Percentiles rank a stretch among this genome's conserved stretches.
Evolutionary conservation across 2,329 filamentous ascomycete genomes (phyloP).

Genomic region (Cadophora sp.): DNA sequence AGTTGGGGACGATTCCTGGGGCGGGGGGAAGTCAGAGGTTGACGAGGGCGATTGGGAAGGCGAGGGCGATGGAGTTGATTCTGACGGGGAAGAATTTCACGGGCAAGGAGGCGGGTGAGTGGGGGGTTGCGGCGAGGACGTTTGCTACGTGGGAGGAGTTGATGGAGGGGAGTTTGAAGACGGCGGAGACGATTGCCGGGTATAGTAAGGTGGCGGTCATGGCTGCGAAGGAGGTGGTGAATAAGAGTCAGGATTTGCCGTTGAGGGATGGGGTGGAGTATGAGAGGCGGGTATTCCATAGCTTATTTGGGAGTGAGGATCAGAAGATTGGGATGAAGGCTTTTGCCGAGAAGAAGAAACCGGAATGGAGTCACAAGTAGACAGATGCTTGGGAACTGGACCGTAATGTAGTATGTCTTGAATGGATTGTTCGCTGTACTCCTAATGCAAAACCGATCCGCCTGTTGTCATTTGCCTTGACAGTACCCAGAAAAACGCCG

Average conservation of each 20-base stretch:
- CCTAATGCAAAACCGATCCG: conserved; percentile 25
- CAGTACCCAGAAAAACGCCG: conserved; percentile 24
- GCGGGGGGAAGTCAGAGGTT: conserved; percentile 91
- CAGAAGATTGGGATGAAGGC: conserved; percentile 98
- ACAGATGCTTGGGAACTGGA: conserved; percentile 3
- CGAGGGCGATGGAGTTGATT: conserved; percentile 89
- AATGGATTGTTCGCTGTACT: conserved; percentile 19
- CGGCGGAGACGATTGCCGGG: conserved; percentile 87
- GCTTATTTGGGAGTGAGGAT: conserved; percentile 90
- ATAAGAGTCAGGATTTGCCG: conserved; percentile 94
- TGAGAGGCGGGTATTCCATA: conserved; percentile 92
- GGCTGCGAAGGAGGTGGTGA: conserved; percentile 96
- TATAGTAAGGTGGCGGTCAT: conserved; percentile 88
- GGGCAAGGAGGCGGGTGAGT: conserved; percentile 83
- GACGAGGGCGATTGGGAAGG: conserved; percentile 82
- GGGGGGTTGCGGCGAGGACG: conserved; percentile 86
- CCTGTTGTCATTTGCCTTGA: conserved; percentile 14
- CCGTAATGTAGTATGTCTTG: conserved; percentile 16
- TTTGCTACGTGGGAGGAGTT: conserved; percentile 83
- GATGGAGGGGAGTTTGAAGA: conserved; percentile 80
- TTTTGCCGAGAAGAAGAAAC: conserved; percentile 93
- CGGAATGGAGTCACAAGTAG: conserved; percentile 85
- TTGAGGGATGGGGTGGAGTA: conserved; percentile 92
- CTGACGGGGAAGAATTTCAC: conserved; percentile 85
- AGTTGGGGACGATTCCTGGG: conserved; percentile 89